Evolutionary conservation across 163 green algal species (phyloP).

Genomic region (Prototheca wickerhamii): DNA sequence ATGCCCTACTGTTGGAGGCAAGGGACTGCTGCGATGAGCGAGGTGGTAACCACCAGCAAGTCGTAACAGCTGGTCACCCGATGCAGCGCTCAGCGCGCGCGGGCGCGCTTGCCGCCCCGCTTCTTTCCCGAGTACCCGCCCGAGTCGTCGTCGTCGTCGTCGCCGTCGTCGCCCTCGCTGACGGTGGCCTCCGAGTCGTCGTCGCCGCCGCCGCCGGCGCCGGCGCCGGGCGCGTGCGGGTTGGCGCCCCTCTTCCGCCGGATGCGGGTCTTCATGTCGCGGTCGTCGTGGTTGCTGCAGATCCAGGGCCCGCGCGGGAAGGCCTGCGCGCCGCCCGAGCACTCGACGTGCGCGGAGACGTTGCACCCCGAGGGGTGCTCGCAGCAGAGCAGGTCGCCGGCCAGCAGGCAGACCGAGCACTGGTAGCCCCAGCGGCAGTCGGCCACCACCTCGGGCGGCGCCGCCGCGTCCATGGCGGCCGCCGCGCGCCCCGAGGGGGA

Average conservation of each 20-base stretch:
- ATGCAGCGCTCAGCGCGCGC: too few species aligned
- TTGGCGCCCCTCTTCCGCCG: conserved; percentile 6
- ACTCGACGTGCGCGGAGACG: conserved; percentile 26
- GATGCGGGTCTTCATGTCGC: conserved; percentile 27
- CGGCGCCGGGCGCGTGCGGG: background rate
- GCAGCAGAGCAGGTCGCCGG: conserved; percentile 37
- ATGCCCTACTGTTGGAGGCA: too few species aligned
- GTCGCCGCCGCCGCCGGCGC: background rate
- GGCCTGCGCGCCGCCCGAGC: conserved; percentile 17
- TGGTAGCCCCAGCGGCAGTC: conserved; percentile 33
- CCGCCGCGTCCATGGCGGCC: conserved; percentile 17
- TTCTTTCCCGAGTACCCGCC: too few species aligned
- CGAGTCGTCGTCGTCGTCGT: conserved; percentile 9
- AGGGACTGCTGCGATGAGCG: too few species aligned
- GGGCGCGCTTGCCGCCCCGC: too few species aligned
- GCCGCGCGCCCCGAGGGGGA: conserved; percentile 17
- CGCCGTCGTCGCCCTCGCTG: conserved; percentile 13
- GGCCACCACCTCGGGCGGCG: conserved; percentile 17
- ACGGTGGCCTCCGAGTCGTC: conserved; percentile 17
- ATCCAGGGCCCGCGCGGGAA: conserved; percentile 18
- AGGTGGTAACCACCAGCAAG: too few species aligned
- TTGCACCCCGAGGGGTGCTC: conserved; percentile 29
- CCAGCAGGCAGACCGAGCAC: conserved; percentile 29
- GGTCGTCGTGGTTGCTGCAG: conserved; percentile 30
- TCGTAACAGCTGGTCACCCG: too few species aligned